Percentiles rank a stretch among this genome's conserved stretches.
phyloP scores from a whole-genome alignment of 208 protist genomes.

The Crithidia thermophila region DNA sequence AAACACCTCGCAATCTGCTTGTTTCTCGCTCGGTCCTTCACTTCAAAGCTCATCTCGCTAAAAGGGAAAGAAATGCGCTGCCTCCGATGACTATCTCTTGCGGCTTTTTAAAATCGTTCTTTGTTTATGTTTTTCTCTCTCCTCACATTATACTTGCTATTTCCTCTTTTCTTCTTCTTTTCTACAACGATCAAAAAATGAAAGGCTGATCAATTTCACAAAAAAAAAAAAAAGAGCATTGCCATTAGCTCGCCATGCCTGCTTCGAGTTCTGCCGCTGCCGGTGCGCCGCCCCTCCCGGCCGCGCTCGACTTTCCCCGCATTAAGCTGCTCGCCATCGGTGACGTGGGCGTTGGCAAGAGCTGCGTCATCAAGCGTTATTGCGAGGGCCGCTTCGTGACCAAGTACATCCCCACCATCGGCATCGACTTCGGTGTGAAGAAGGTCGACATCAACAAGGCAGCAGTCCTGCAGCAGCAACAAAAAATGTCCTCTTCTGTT shows the following conservation, averaged over 20 bases:
- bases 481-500: conserved; percentile 5
- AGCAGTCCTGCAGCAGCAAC: conserved; percentile 16
- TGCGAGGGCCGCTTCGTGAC: conserved; percentile 96
- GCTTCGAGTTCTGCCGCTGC: background rate
- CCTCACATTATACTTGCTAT: too few relatives aligned
- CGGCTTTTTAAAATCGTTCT: too few relatives aligned
- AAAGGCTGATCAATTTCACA: background rate
- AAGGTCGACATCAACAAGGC: conserved; percentile 52
- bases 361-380: conserved; percentile 96
- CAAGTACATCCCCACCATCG: conserved; percentile 97
- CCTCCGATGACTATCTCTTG: too few relatives aligned
- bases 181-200: background rate
- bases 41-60: too few relatives aligned
- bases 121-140: too few relatives aligned
- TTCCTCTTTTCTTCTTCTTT: background rate
- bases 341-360: conserved; percentile 92
- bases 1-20: too few relatives aligned
- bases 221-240: conserved; percentile 2
- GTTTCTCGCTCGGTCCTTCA: too few relatives aligned
- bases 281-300: conserved; percentile 11
- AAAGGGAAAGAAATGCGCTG: too few relatives aligned
- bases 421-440: conserved; percentile 98
- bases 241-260: background rate
- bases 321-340: conserved; percentile 94
- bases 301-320: conserved; percentile 52